Evolutionary conservation across 805 yeast genomes (phyloP), one percentile per base, ranked within the genome.

Genomic region (Pichia membranifaciens): DNA sequence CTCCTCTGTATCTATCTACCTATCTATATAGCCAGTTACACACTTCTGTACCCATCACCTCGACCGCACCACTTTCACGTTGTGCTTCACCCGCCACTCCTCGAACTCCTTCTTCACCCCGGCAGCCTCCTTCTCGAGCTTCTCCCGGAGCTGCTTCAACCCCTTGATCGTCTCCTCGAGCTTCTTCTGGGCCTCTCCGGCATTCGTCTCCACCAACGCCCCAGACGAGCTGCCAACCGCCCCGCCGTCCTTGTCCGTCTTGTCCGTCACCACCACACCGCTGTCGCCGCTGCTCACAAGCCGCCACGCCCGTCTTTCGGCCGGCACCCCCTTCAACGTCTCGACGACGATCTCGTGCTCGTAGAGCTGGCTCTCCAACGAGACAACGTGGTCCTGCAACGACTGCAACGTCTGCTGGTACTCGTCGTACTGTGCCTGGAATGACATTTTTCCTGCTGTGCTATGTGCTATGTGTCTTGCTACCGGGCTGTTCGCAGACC

Each of bases 151-250:
- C 25, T 64, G 58, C 16, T 61, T 54, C 53, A 76, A 66, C 44
- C 83, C 84, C 9, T 64, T 63, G 20, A 71, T 58, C 55, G 85
- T 88, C 22, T 76, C 70, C 44, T 74, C 71, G 45, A 88, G 66
- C 10, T 82, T 72, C 12, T 82, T 82, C 4, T 75, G 66, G 4
- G 90, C 93, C 36, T 86, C 88, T n/a, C 74, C 81, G 4, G 88
- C 93, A 4, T 81, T 74, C 54, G 86, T 82, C 59, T 89, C 95
- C 16, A 90, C 85, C 29, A 91, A 72, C 3, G 90, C 96, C 8
- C 49, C 44, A 7, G 35, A 25, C 7, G 41, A n/a, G n/a, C 31
- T 25, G 7, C 10, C 29, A 8, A 10, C 29, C 15, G 17, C 41
- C 15, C 18, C 41, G 7, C 20, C 15, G 15, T 23, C 18, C 16